These are phyloP conservation scores for Calonectria honghensis DNA, from an alignment of 2,329 filamentous ascomycete genomes.

Conservation along the genomic window DNA sequence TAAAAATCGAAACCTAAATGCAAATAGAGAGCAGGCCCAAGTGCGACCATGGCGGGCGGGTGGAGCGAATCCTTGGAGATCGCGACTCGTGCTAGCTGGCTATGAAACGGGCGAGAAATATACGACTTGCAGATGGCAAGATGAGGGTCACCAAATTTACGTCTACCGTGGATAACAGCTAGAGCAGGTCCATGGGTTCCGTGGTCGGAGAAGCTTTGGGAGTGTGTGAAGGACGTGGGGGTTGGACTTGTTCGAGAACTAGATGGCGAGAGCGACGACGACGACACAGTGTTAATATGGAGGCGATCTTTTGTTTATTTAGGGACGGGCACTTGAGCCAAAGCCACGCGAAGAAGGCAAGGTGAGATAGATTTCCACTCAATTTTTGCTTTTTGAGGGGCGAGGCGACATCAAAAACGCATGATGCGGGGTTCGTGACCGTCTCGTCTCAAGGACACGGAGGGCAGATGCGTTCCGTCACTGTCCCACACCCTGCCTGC, in stretches of 20 bases:
- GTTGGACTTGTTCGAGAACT: slow-evolving; percentile 32
- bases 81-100: slow-evolving; percentile 18
- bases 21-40: slow-evolving; percentile 15
- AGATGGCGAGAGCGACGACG: slow-evolving; percentile 2
- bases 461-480: slow-evolving; percentile 28
- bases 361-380: slow-evolving; percentile 29
- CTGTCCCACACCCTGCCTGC: slow-evolving; percentile 22
- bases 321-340: slow-evolving; percentile 4
- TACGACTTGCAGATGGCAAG: slow-evolving; percentile 23
- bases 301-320: slow-evolving; percentile 1
- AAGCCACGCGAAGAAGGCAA: neutral
- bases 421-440: slow-evolving; percentile 46
- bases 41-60: neutral
- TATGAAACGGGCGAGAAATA: slow-evolving; percentile 14
- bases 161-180: neutral
- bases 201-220: slow-evolving; percentile 19
- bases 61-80: slow-evolving; percentile 20
- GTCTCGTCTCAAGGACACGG: slow-evolving; percentile 28
- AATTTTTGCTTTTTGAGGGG: slow-evolving; percentile 35
- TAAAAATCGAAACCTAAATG: slow-evolving; percentile 22
- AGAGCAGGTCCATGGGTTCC: slow-evolving; percentile 16
- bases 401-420: slow-evolving; percentile 38
- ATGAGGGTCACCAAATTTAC: slow-evolving; percentile 4
- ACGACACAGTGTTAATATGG: slow-evolving; percentile 19
- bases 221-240: slow-evolving; percentile 34